Evolutionary conservation across 768 basidiomycete species (phyloP), one percentile per base, ranked within the genome.

Genomic region (Russula compacta): DNA sequence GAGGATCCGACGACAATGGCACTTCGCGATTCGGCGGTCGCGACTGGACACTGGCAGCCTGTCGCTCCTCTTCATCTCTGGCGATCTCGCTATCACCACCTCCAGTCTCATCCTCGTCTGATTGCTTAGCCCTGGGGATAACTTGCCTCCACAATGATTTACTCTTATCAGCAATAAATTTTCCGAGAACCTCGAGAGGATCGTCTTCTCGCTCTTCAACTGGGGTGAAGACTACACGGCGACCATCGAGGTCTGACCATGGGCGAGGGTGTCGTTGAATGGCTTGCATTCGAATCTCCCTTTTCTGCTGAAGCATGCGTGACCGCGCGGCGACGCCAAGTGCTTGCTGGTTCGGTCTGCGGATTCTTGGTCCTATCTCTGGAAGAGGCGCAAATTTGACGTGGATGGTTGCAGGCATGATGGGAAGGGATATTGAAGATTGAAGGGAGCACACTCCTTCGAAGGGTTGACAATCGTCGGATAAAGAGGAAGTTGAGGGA

Each of bases 341-440:
- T 39, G 68, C 24, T 29, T 29, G 72, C 51, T 68, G 65, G 49
- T 53, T 66, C 12, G 68, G 63, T 59, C 67, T 68, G 36, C 73
- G 72, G 52, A 68, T 69, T 49, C 73, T 67, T 12, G 70, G 70
- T 17, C 68, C 72, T 52, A 70, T 68, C 32, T 53, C 38, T 11
- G 74, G 74, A 21, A 75, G 70, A 17, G 74, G 74, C 6, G 74
- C 74, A 64, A 75, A 75, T 43, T 67, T 68, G 63, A 75, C 68
- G 57, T 52, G 67, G 40, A 63, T 61, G 36, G 58, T 56, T 6
- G 63, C 24, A n/a, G 63, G 62, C 35, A 66, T 51, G 29, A 65
- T 65, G 47, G 63, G 67, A 36, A 64, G 58, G 9, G 69, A 66
- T 40, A 56, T 44, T 1, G 58, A 47, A 15, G 57, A 61, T 40